Conservation (phyloP, 2,329 filamentous ascomycete species). For the Fusarium devonianum region DNA sequence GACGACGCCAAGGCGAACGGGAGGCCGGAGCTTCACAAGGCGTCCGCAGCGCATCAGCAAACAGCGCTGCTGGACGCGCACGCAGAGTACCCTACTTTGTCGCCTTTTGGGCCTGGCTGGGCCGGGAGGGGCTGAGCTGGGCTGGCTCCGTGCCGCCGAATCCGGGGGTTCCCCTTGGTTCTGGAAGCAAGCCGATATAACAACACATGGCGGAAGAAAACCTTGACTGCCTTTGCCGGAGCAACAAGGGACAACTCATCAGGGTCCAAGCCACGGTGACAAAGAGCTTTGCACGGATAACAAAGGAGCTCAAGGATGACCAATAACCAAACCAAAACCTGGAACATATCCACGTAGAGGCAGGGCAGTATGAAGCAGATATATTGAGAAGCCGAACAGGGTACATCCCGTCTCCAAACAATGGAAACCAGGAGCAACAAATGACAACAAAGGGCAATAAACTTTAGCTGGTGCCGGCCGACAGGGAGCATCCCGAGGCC, state of each 20-base stretch:
- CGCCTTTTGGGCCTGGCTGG: slow-evolving; percentile 17
- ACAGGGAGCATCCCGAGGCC: slow-evolving; percentile 18
- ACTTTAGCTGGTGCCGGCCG: slow-evolving; percentile 12
- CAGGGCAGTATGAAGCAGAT: slow-evolving; percentile 14
- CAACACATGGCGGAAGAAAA: slow-evolving; percentile 16
- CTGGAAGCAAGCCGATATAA: neutral
- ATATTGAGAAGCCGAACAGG: slow-evolving; percentile 11
- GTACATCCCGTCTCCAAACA: slow-evolving; percentile 19
- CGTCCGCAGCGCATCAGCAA: slow-evolving; percentile 11
- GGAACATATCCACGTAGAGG: slow-evolving; percentile 14
- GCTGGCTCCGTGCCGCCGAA: slow-evolving; percentile 11
- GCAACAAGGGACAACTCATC: slow-evolving; percentile 34
- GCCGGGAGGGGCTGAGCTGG: no score
- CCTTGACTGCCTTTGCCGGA: slow-evolving; percentile 29
- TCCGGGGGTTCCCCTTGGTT: slow-evolving; percentile 24
- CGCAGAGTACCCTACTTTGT: slow-evolving; percentile 17
- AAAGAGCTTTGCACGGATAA: slow-evolving; percentile 13
- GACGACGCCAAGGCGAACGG: slow-evolving; percentile 11
- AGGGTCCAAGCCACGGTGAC: slow-evolving; percentile 25
- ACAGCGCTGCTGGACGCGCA: slow-evolving; percentile 17
- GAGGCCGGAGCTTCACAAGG: slow-evolving; percentile 18
- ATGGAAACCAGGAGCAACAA: slow-evolving; percentile 17
- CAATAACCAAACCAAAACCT: neutral
- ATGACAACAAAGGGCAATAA: slow-evolving; percentile 21
- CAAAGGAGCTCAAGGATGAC: slow-evolving; percentile 3